These are phyloP conservation scores for Conringia planisiliqua DNA, from an alignment of 345 rosid genomes.

Conservation along the genomic window DNA sequence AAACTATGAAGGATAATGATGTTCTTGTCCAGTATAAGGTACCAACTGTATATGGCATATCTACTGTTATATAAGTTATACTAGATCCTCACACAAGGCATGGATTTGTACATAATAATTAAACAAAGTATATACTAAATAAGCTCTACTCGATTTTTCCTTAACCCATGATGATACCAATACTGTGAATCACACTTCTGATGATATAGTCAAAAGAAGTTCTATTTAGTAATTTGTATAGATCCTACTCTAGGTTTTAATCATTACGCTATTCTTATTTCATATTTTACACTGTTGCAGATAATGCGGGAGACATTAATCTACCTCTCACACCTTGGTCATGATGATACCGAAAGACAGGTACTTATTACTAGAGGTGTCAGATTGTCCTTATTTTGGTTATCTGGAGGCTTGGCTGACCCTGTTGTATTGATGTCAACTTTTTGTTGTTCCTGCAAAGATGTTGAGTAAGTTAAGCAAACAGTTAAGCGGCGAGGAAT, in stretches of 20 bases:
- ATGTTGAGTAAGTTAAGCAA: conserved; percentile 93
- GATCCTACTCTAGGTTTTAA: background rate
- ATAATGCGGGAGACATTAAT: conserved; percentile 95
- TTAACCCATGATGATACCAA: background rate
- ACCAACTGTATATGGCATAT: background rate
- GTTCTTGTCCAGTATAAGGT: conserved; percentile 99
- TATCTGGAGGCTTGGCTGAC: background rate
- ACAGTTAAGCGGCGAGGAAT: conserved; percentile 92
- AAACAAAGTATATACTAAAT: background rate
- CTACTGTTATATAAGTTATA: background rate
- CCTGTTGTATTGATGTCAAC: conserved; percentile 10
- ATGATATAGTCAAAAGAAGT: background rate
- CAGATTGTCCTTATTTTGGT: conserved; percentile 6
- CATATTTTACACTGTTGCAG: conserved; percentile 36
- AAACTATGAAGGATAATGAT: conserved; percentile 98
- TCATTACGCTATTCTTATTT: background rate
- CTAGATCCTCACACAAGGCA: background rate
- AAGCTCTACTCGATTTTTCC: background rate
- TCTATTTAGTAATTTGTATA: background rate
- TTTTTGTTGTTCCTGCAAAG: conserved; percentile 36
- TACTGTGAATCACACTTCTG: background rate
- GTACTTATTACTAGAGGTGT: conserved; percentile 35
- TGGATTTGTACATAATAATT: background rate
- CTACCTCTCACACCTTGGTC: conserved; percentile 93
- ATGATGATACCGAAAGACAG: conserved; percentile 98